Percentiles rank a stretch among this genome's conserved stretches.
These are phyloP conservation scores for Ilex aquifolium DNA, from an alignment of 257 asterid genomes.

Conservation along the genomic window DNA sequence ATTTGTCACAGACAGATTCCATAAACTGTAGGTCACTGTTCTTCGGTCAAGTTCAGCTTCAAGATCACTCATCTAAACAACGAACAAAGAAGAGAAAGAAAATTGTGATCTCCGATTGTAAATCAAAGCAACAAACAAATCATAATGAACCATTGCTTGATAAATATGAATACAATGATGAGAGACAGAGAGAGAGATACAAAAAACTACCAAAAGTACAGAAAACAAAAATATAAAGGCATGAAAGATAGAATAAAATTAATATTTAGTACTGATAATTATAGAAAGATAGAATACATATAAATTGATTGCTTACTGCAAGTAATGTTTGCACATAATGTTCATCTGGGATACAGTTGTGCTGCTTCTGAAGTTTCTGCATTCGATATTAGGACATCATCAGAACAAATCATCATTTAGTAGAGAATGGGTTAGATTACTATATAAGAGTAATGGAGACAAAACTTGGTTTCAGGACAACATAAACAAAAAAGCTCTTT, in stretches of 20 bases:
- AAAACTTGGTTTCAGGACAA: no score
- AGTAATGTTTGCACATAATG: constrained; percentile 90
- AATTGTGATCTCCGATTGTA: not conserved
- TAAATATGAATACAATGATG: not conserved
- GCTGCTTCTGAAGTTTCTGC: constrained; percentile 97
- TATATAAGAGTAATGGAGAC: no score
- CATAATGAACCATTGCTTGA: not conserved
- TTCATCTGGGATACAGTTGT: constrained; percentile 97
- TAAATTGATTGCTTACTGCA: constrained; percentile 45
- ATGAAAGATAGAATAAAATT: not conserved
- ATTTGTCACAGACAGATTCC: constrained; percentile 63
- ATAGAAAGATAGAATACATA: constrained; percentile 4
- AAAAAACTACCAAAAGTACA: not conserved
- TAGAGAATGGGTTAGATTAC: not conserved
- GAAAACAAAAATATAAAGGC: not conserved
- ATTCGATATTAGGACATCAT: constrained; percentile 17
- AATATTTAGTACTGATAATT: not conserved
- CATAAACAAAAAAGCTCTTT: no score
- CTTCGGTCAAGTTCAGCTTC: constrained; percentile 88
- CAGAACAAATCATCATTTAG: constrained; percentile 8
- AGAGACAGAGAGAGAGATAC: not conserved
- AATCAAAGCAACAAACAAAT: not conserved
- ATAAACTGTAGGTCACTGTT: constrained; percentile 74
- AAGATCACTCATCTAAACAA: constrained; percentile 55
- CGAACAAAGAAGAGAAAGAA: not conserved